Conservation (phyloP, 345 rosid species). For the Moricandia arvensis region DNA sequence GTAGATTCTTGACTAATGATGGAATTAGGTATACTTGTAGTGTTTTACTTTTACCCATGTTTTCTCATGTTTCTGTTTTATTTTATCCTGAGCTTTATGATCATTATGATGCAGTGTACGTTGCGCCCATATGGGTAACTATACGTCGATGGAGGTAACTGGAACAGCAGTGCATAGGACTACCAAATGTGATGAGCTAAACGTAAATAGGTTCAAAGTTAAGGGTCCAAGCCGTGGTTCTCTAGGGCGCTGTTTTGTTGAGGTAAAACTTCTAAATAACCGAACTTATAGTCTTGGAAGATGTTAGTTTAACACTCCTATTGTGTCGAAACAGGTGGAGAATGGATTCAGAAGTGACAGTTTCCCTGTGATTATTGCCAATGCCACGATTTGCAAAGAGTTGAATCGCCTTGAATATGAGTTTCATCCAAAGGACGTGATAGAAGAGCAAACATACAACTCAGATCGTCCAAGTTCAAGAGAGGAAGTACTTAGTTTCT, state of each 20-base stretch:
- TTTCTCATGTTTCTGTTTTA: not conserved
- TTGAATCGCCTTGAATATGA: conserved; percentile 72
- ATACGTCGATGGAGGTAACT: conserved; percentile 48
- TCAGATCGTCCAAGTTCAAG: conserved; percentile 48
- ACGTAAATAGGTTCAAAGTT: conserved; percentile 48
- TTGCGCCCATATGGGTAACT: conserved; percentile 61
- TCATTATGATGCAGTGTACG: conserved; percentile 54
- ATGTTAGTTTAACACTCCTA: conserved; percentile 5
- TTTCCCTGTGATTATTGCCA: conserved; percentile 81
- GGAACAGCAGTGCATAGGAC: conserved; percentile 30
- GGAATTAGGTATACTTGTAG: conserved; percentile 53
- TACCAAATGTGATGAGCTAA: conserved; percentile 52
- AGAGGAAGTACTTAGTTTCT: conserved; percentile 66
- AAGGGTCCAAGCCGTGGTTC: conserved; percentile 16
- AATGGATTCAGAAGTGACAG: conserved; percentile 80
- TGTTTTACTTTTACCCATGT: not conserved
- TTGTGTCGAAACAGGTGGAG: conserved; percentile 59
- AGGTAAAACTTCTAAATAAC: conserved; percentile 44
- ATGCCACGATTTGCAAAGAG: conserved; percentile 71
- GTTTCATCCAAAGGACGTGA: conserved; percentile 43
- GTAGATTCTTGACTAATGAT: conserved; percentile 61
- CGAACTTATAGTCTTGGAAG: conserved; percentile 2
- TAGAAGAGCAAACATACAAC: conserved; percentile 29
- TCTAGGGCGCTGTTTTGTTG: conserved; percentile 80
- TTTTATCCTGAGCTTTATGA: conserved; percentile 2